These are phyloP conservation scores for Phytophthora uliginosa DNA, from an alignment of 352 stramenopile genomes.

Conservation along the genomic window DNA sequence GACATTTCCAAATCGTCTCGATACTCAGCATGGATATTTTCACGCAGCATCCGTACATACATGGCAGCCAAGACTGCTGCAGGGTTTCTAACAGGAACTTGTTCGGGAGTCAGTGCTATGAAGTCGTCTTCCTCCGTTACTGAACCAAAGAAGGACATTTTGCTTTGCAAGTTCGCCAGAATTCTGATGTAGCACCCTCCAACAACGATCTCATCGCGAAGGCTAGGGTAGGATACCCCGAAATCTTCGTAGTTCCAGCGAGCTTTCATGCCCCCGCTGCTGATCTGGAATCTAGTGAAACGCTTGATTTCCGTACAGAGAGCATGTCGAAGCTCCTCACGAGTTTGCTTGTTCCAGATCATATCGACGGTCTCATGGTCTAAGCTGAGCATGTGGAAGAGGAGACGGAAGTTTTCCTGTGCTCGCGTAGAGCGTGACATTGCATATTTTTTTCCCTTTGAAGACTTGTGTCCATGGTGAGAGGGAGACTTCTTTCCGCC, in stretches of 20 bases:
- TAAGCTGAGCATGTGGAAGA: slow-evolving; percentile 95
- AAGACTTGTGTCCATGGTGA: slow-evolving; percentile 22
- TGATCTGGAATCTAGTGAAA: slow-evolving; percentile 83
- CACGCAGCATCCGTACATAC: slow-evolving; percentile 81
- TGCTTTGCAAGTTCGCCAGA: slow-evolving; percentile 52
- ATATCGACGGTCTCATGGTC: slow-evolving; percentile 94
- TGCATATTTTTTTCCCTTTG: slow-evolving; percentile 19
- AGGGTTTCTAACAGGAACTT: slow-evolving; percentile 68
- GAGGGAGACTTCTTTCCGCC: slow-evolving; percentile 31
- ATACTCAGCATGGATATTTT: slow-evolving; percentile 80
- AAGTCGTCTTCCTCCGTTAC: slow-evolving; percentile 64
- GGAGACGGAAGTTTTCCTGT: slow-evolving; percentile 94
- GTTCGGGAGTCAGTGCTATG: slow-evolving; percentile 51
- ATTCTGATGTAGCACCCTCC: slow-evolving; percentile 93
- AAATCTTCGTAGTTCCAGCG: slow-evolving; percentile 98
- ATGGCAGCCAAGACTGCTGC: slow-evolving; percentile 61
- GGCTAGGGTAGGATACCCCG: slow-evolving; percentile 89
- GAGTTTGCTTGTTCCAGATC: slow-evolving; percentile 95
- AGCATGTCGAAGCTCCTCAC: slow-evolving; percentile 89
- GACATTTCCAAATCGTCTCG: slow-evolving; percentile 71
- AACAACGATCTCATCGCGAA: slow-evolving; percentile 90
- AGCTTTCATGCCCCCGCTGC: slow-evolving; percentile 72
- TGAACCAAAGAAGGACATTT: slow-evolving; percentile 63
- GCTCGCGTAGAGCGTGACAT: slow-evolving; percentile 38
- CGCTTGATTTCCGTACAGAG: slow-evolving; percentile 88